Evolutionary conservation across 371 early-diverging fungal genomes (phyloP).

Genomic region (Mucor ambiguus): DNA sequence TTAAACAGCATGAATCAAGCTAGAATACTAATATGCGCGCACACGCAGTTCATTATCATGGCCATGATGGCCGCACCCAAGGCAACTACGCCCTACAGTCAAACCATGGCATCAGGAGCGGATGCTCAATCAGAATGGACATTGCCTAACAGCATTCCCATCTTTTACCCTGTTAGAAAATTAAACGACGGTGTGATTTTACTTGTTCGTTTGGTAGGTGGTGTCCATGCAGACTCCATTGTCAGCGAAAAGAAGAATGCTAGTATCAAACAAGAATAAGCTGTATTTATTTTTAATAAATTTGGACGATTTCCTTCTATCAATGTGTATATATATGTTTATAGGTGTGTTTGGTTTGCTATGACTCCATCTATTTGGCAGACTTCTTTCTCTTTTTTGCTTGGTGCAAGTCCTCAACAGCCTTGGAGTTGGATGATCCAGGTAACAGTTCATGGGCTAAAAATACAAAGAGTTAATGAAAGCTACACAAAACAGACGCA

Average conservation of each 20-base stretch:
- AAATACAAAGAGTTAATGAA: neutral
- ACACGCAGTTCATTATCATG: constrained; percentile 52
- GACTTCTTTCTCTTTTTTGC: constrained; percentile 24
- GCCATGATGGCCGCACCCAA: constrained; percentile 50
- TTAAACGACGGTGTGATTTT: constrained; percentile 41
- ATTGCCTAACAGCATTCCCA: constrained; percentile 44
- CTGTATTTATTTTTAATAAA: constrained; percentile 1
- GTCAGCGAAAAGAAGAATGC: constrained; percentile 36
- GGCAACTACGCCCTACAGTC: constrained; percentile 31
- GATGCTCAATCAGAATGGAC: constrained; percentile 31
- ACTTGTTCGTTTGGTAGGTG: constrained; percentile 38
- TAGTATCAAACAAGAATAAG: constrained; percentile 20
- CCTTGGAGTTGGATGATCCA: constrained; percentile 40
- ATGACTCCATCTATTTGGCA: neutral
- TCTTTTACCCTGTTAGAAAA: constrained; percentile 52
- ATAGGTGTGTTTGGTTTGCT: too few relatives aligned
- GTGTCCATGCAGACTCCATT: constrained; percentile 46
- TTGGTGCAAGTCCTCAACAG: constrained; percentile 45
- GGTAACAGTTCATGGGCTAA: constrained; percentile 43
- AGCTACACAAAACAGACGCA: neutral
- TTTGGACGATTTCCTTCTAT: neutral
- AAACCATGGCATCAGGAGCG: constrained; percentile 32
- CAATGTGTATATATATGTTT: neutral
- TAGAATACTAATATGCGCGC: neutral
- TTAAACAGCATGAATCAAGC: neutral